phyloP scores from a whole-genome alignment of 371 early-diverging fungal species.

The Dinochytrium kinnereticum region DNA sequence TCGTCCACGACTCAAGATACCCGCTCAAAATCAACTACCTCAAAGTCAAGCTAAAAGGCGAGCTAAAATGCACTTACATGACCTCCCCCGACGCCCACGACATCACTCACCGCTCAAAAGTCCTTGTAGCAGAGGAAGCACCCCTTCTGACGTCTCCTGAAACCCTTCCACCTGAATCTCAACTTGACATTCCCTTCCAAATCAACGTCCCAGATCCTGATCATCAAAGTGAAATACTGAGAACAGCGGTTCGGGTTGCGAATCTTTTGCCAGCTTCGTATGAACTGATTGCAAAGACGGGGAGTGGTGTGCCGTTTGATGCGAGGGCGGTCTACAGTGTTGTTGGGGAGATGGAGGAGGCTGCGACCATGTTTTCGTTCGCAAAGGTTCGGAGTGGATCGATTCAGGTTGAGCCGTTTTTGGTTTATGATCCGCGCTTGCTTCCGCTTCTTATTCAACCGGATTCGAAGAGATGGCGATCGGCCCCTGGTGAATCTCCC shows the following conservation, averaged over 20 bases:
- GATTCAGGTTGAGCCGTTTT: conserved; percentile 37
- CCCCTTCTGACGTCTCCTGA: conserved; percentile 13
- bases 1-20: conserved; percentile 15
- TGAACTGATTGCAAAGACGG: neutral
- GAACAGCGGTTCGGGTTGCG: conserved; percentile 22
- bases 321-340: conserved; percentile 19
- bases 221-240: conserved; percentile 15
- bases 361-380: conserved; percentile 8
- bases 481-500: conserved; percentile 47
- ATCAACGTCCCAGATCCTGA: conserved; percentile 31
- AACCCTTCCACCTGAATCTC: conserved; percentile 18
- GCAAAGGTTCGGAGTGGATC: neutral
- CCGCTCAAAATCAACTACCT: conserved; percentile 21
- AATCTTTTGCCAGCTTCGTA: conserved; percentile 24
- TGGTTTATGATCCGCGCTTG: conserved; percentile 50
- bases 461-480: conserved; percentile 51
- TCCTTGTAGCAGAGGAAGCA: neutral
- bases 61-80: conserved; percentile 6
- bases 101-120: conserved; percentile 2
- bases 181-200: conserved; percentile 30
- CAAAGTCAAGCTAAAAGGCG: conserved; percentile 16
- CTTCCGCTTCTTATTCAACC: conserved; percentile 49
- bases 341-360: conserved; percentile 23
- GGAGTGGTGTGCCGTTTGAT: conserved; percentile 12
- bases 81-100: conserved; percentile 1